phyloP scores from a whole-genome alignment of 176 grass and related monocot genomes.

The sorghum (Sorghum bicolor) region Sorghum_bicolor_NCBIv3 NC_012875.2:33983001-33983500 shows the following conservation, averaged over 20 bases:
- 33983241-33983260: no score
- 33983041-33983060: background rate
- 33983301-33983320: no score
- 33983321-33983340: background rate
- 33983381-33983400: background rate
- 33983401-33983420: background rate
- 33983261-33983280: background rate
- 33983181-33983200: no score
- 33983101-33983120: background rate
- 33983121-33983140: background rate
- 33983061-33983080: background rate
- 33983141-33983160: background rate
- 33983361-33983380: background rate
- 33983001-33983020: background rate
- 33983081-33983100: background rate
- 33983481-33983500: background rate
- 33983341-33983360: background rate
- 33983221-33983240: no score
- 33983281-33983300: background rate
- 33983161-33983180: no score
- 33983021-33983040: background rate
- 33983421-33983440: background rate
- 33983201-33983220: no score
- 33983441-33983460: background rate
- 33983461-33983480: background rate